These are phyloP conservation scores for Aspergillus sp. DNA, from an alignment of 2,329 filamentous ascomycete species.

Conservation along the genomic window DNA sequence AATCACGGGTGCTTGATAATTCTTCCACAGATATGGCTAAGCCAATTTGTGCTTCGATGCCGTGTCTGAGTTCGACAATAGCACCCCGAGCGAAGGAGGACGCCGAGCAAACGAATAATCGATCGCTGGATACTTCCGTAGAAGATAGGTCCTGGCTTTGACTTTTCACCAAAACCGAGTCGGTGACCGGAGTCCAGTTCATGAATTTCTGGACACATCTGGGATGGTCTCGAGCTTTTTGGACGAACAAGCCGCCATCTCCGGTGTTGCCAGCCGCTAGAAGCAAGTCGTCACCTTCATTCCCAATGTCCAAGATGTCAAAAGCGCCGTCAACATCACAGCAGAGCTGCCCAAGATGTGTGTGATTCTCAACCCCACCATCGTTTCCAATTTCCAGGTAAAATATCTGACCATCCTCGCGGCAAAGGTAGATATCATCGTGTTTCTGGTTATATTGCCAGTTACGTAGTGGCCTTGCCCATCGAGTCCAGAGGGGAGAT, in stretches of 20 bases:
- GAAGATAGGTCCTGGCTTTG: constrained; percentile 11
- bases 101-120: constrained; percentile 66
- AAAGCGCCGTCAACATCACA: constrained; percentile 81
- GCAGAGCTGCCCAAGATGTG: constrained; percentile 62
- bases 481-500: constrained; percentile 72
- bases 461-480: constrained; percentile 73
- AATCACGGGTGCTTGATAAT: constrained; percentile 36
- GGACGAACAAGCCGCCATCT: constrained; percentile 72
- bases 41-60: constrained; percentile 66
- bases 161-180: constrained; percentile 37
- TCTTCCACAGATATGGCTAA: constrained; percentile 40
- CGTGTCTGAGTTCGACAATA: constrained; percentile 67
- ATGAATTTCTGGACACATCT: constrained; percentile 60
- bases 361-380: constrained; percentile 53
- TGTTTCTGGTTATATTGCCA: constrained; percentile 59
- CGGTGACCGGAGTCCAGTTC: constrained; percentile 57
- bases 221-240: constrained; percentile 56
- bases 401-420: constrained; percentile 80
- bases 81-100: constrained; percentile 58
- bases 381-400: constrained; percentile 65
- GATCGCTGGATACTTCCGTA: constrained; percentile 45
- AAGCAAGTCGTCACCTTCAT: constrained; percentile 70
- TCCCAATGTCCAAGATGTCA: constrained; percentile 63
- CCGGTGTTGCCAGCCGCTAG: constrained; percentile 76
- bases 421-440: constrained; percentile 80